Evolutionary conservation across 352 stramenopile genomes (phyloP).

Genomic region (Phytophthora macrochlamydospora): DNA sequence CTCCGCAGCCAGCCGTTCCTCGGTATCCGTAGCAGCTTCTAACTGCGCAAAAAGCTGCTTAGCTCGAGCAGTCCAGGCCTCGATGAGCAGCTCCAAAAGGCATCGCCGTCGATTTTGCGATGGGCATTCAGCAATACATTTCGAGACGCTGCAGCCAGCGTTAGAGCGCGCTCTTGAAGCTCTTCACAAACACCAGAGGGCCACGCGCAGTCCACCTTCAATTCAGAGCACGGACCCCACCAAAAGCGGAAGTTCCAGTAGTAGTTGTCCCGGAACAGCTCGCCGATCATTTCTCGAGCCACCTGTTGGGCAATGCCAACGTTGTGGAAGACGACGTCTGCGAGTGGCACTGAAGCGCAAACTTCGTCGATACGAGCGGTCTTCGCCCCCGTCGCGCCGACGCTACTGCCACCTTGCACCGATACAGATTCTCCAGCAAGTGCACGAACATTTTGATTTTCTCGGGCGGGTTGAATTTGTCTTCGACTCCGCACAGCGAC

Average conservation of each 20-base stretch:
- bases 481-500: conserved; percentile 61
- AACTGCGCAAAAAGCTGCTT: conserved; percentile 50
- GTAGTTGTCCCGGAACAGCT: conserved; percentile 78
- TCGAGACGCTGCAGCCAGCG: conserved; percentile 47
- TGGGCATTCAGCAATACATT: conserved; percentile 57
- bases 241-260: conserved; percentile 87
- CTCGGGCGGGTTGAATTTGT: conserved; percentile 71
- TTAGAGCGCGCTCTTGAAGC: conserved; percentile 62
- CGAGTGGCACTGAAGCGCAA: conserved; percentile 21
- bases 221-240: conserved; percentile 59
- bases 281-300: conserved; percentile 55
- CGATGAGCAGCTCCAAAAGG: conserved; percentile 69
- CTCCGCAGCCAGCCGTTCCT: conserved; percentile 37
- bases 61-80: conserved; percentile 66
- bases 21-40: conserved; percentile 63
- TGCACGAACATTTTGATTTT: conserved; percentile 73
- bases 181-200: conserved; percentile 49
- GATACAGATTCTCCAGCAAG: conserved; percentile 64
- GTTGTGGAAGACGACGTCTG: conserved; percentile 75
- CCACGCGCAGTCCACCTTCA: conserved; percentile 61
- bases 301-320: conserved; percentile 63
- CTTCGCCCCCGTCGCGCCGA: conserved; percentile 16
- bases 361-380: conserved; percentile 37
- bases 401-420: conserved; percentile 49
- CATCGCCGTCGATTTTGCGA: conserved; percentile 81